Evolutionary conservation across 2,329 filamentous ascomycete species (phyloP).

Genomic region (Fusarium sororula): DNA sequence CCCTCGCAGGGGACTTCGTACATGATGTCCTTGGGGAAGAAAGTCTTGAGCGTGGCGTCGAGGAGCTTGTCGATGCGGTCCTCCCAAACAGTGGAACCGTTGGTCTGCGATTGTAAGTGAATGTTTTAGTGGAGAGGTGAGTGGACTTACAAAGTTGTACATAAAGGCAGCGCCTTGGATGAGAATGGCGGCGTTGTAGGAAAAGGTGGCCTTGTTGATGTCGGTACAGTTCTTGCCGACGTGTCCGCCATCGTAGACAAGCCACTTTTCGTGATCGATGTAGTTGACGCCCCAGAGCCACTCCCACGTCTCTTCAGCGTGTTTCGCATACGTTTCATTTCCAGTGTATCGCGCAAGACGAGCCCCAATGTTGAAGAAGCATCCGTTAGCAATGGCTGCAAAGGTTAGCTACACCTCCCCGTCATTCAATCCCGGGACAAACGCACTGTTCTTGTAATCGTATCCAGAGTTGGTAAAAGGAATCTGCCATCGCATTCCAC

Average conservation of each 20-base stretch:
- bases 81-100: slow-evolving; percentile 64
- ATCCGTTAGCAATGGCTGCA: slow-evolving; percentile 67
- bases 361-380: slow-evolving; percentile 72
- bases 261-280: slow-evolving; percentile 67
- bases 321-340: slow-evolving; percentile 71
- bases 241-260: slow-evolving; percentile 72
- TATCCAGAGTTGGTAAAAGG: slow-evolving; percentile 78
- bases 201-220: slow-evolving; percentile 71
- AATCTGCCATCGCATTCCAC: slow-evolving; percentile 82
- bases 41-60: slow-evolving; percentile 57
- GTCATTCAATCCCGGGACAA: neutral
- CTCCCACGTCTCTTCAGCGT: slow-evolving; percentile 69
- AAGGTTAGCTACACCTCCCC: neutral
- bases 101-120: slow-evolving; percentile 51
- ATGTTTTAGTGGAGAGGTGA: fast-evolving
- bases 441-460: slow-evolving; percentile 74
- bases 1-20: slow-evolving; percentile 74
- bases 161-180: slow-evolving; percentile 72
- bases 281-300: slow-evolving; percentile 66
- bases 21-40: slow-evolving; percentile 68
- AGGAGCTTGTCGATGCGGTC: slow-evolving; percentile 64
- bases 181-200: slow-evolving; percentile 71
- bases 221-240: slow-evolving; percentile 66
- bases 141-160: slow-evolving; percentile 67
- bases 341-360: slow-evolving; percentile 76